These are phyloP conservation scores for Naganishia vaughanmartiniae DNA, from an alignment of 768 basidiomycete genomes.

Conservation along the genomic window DNA sequence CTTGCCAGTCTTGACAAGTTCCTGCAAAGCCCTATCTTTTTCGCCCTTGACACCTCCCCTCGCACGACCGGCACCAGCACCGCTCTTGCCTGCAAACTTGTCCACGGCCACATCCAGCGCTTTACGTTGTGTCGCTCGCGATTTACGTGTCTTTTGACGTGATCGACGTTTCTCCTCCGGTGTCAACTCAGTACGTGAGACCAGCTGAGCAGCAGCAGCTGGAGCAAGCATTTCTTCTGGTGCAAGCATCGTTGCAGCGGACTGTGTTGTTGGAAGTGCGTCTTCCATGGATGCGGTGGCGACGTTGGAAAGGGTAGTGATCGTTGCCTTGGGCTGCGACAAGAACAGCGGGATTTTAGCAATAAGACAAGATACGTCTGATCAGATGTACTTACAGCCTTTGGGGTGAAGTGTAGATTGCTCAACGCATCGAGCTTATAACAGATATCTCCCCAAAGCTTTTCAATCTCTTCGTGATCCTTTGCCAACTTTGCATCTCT, in stretches of 20 bases:
- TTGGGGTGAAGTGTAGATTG: conserved; percentile 93
- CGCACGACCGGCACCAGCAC: conserved; percentile 69
- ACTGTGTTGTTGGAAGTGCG: conserved; percentile 77
- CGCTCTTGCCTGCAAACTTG: conserved; percentile 54
- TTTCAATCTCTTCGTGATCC: conserved; percentile 83
- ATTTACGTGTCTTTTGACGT: conserved; percentile 54
- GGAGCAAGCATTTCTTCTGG: conserved; percentile 82
- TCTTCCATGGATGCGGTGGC: conserved; percentile 82
- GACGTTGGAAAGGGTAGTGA: conserved; percentile 77
- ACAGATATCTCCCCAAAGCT: conserved; percentile 78
- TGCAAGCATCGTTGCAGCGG: conserved; percentile 75
- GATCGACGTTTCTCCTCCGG: conserved; percentile 74
- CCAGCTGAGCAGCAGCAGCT: conserved; percentile 57
- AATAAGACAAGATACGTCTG: no score
- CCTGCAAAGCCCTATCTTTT: conserved; percentile 79
- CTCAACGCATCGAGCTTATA: conserved; percentile 87
- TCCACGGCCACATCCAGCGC: conserved; percentile 67
- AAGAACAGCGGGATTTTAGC: not conserved
- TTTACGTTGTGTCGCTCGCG: conserved; percentile 66
- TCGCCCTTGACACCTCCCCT: conserved; percentile 69
- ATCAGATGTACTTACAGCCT: conserved; percentile 64
- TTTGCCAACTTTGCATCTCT: conserved; percentile 82
- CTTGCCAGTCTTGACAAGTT: conserved; percentile 70
- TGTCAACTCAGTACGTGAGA: conserved; percentile 74
- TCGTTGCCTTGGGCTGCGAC: conserved; percentile 76